Conservation (phyloP, 2,329 filamentous ascomycete species). For the Scedosporium apiospermum region DNA sequence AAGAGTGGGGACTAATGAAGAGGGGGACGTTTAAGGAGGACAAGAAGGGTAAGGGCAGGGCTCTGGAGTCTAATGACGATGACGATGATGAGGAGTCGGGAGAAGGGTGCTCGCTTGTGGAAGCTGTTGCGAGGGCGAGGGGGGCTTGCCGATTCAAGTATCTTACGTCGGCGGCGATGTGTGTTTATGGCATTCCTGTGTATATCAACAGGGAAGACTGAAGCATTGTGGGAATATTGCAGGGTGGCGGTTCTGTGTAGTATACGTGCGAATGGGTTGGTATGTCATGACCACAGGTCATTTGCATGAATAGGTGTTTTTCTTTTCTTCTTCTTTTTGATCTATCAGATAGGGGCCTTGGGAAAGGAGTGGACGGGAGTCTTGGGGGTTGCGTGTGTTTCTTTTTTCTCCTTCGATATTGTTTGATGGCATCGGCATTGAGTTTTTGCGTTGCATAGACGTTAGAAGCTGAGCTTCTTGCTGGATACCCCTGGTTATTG, state of each 20-base stretch:
- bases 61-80: constrained; percentile 11
- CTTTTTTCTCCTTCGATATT: not conserved
- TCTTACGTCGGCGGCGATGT: constrained; percentile 86
- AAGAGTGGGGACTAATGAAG: constrained; percentile 72
- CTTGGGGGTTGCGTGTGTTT: not conserved
- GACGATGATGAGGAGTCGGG: constrained; percentile 14
- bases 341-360: not conserved
- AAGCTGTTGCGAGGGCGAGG: constrained; percentile 68
- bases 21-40: constrained; percentile 32
- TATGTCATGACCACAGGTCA: not conserved
- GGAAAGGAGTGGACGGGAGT: not conserved
- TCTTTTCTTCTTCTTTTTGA: constrained; percentile 1
- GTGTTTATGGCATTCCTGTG: constrained; percentile 90
- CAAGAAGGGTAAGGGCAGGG: constrained; percentile 16
- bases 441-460: not conserved
- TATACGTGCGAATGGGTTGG: no score
- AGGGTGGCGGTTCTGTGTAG: no score
- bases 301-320: not conserved
- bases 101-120: constrained; percentile 52
- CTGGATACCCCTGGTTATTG: not conserved
- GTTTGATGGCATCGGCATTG: not conserved
- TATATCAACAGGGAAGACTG: constrained; percentile 46
- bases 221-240: not conserved
- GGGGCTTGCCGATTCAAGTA: constrained; percentile 80
- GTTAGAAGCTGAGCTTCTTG: not conserved